These are phyloP conservation scores for Suhomyces sp. DNA, from an alignment of 805 yeast genomes.

Conservation along the genomic window DNA sequence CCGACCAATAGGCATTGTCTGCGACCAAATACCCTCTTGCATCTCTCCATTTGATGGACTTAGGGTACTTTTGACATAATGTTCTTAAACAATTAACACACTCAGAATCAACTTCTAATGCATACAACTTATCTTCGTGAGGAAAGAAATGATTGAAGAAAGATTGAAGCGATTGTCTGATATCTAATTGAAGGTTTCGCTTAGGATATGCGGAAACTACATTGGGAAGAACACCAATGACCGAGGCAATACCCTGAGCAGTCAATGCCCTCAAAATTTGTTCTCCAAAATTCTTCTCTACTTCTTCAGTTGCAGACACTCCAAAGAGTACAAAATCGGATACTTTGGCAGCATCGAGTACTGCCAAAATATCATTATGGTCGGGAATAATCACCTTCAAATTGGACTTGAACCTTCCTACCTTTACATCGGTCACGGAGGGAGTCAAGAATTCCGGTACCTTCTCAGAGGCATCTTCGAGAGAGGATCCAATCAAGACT, in stretches of 20 bases:
- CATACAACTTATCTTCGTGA: constrained; percentile 71
- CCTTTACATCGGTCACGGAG: constrained; percentile 50
- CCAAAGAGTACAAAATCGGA: constrained; percentile 90
- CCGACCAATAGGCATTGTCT: constrained; percentile 52
- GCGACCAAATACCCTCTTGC: constrained; percentile 85
- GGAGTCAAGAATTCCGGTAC: constrained; percentile 40
- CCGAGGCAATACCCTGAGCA: constrained; percentile 87
- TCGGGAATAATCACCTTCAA: constrained; percentile 75
- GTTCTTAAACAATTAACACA: constrained; percentile 69
- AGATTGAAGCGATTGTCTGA: constrained; percentile 43
- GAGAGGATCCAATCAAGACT: constrained; percentile 47
- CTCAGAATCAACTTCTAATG: constrained; percentile 67
- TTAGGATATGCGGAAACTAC: constrained; percentile 65
- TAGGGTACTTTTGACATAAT: constrained; percentile 84
- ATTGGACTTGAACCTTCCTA: constrained; percentile 71
- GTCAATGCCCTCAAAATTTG: constrained; percentile 84
- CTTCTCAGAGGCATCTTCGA: constrained; percentile 29
- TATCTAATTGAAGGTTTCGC: constrained; percentile 71
- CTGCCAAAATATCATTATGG: constrained; percentile 58
- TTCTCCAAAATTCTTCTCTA: constrained; percentile 78
- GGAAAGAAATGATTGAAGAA: constrained; percentile 51
- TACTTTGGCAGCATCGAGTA: constrained; percentile 83
- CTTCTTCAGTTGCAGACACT: constrained; percentile 83
- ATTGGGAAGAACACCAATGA: constrained; percentile 76
- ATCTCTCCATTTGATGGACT: constrained; percentile 87